phyloP scores from a whole-genome alignment of 2,329 filamentous ascomycete genomes.

The Tolypocladium nubicola region DNA sequence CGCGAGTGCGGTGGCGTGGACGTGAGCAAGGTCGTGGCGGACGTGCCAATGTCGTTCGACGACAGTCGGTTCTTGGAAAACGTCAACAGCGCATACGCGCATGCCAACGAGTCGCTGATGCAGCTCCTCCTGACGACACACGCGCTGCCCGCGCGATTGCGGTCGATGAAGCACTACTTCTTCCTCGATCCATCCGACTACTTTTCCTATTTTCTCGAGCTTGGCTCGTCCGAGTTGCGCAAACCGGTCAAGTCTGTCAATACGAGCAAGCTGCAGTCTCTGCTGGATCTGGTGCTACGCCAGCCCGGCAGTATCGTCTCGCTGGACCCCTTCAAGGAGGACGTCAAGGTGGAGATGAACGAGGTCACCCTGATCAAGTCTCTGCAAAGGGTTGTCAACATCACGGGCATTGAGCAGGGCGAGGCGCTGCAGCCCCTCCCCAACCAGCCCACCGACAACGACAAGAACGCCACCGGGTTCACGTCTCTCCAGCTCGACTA shows the following conservation, averaged over 20 bases:
- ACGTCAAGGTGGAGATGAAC: constrained; percentile 96
- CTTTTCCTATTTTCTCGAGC: constrained; percentile 94
- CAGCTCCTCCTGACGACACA: constrained; percentile 88
- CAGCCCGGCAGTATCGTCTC: constrained; percentile 91
- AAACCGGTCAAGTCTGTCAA: constrained; percentile 87
- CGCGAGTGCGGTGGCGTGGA: constrained; percentile 94
- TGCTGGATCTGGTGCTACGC: constrained; percentile 92
- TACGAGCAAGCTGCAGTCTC: constrained; percentile 81
- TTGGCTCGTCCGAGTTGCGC: constrained; percentile 78
- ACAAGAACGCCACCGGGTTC: constrained; percentile 82
- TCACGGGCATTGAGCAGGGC: constrained; percentile 88
- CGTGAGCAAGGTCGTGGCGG: constrained; percentile 75
- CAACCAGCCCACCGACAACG: constrained; percentile 59
- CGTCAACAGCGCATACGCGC: constrained; percentile 87
- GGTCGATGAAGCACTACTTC: constrained; percentile 96
- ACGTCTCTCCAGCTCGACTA: constrained; percentile 93
- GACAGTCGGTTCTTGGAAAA: constrained; percentile 90
- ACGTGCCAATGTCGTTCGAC: constrained; percentile 88
- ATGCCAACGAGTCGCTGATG: constrained; percentile 89
- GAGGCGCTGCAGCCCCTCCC: constrained; percentile 67
- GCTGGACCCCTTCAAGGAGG: constrained; percentile 94
- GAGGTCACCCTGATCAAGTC: constrained; percentile 87
- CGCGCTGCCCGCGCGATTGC: constrained; percentile 73
- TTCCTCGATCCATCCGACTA: constrained; percentile 97
- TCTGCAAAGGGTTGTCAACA: constrained; percentile 91